Evolutionary conservation across 495 filamentous ascomycete genomes (phyloP).

Genomic region (Aeminium ludgeri): DNA sequence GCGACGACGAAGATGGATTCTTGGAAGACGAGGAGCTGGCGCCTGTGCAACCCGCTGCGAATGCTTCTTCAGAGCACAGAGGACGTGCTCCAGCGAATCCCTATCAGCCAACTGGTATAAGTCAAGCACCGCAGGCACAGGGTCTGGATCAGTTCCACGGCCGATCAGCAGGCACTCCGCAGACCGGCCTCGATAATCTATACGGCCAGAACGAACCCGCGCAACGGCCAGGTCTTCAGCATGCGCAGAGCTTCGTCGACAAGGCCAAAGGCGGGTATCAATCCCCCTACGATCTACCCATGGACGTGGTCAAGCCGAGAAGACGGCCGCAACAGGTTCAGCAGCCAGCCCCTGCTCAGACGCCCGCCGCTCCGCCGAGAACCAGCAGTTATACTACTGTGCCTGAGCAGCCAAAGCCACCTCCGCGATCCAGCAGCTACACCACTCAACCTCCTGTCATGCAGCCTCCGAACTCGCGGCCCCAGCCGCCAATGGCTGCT

Average conservation of each 20-base stretch:
- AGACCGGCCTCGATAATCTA: constrained; percentile 13
- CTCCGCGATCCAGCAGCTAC: too few species aligned
- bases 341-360: constrained; percentile 18
- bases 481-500: background rate
- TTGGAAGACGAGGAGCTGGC: constrained; percentile 38
- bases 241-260: constrained; percentile 64
- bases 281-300: constrained; percentile 88
- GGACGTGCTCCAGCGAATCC: background rate
- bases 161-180: constrained; percentile 11
- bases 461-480: background rate
- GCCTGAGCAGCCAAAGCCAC: too few species aligned
- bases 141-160: background rate
- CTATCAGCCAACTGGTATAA: background rate
- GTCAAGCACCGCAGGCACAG: too few species aligned
- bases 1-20: constrained; percentile 58
- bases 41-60: background rate
- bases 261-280: constrained; percentile 80
- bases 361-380: constrained; percentile 38
- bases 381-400: constrained; percentile 40
- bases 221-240: constrained; percentile 20
- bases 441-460: too few species aligned
- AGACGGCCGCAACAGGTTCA: constrained; percentile 27
- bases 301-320: constrained; percentile 60
- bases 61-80: constrained; percentile 1
- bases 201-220: constrained; percentile 15